Evolutionary conservation across 306 rosid genomes (phyloP).

Genomic region (Dryas drummondii): DNA sequence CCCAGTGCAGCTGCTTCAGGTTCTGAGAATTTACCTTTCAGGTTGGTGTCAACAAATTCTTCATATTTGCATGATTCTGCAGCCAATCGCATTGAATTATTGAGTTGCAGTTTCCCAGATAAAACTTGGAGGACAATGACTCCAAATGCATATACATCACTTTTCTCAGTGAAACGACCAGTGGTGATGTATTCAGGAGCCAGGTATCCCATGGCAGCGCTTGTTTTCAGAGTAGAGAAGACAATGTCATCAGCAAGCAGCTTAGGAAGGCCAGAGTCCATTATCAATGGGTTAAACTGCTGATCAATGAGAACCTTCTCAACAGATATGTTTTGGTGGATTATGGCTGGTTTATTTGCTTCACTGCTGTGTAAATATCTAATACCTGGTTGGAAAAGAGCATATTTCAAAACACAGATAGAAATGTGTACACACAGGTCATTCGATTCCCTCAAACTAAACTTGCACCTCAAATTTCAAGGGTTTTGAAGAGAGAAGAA

Average conservation of each 20-base stretch:
- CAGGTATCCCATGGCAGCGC: conserved; percentile 98
- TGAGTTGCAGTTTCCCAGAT: conserved; percentile 57
- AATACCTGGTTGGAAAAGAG: conserved; percentile 54
- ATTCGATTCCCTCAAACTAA: neutral
- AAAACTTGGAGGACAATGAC: conserved; percentile 79
- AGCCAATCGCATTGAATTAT: conserved; percentile 49
- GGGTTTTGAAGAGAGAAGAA: neutral
- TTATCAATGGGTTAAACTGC: conserved; percentile 69
- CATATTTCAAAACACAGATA: neutral
- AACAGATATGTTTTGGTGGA: conserved; percentile 84
- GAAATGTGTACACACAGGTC: neutral
- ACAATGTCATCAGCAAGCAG: conserved; percentile 93
- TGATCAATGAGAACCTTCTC: conserved; percentile 78
- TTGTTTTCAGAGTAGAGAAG: conserved; percentile 82
- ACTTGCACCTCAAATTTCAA: neutral
- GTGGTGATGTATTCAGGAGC: conserved; percentile 93
- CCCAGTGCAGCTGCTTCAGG: conserved; percentile 61
- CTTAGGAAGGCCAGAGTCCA: conserved; percentile 76
- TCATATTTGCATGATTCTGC: conserved; percentile 52
- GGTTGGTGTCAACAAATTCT: conserved; percentile 57
- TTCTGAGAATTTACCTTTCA: conserved; percentile 56
- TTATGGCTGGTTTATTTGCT: conserved; percentile 61
- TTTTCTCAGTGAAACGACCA: conserved; percentile 87
- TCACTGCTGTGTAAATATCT: conserved; percentile 71
- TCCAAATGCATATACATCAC: conserved; percentile 91